Conservation (phyloP, 225 moss, liverwort and hornwort species). For the Straminergon stramineum region DNA sequence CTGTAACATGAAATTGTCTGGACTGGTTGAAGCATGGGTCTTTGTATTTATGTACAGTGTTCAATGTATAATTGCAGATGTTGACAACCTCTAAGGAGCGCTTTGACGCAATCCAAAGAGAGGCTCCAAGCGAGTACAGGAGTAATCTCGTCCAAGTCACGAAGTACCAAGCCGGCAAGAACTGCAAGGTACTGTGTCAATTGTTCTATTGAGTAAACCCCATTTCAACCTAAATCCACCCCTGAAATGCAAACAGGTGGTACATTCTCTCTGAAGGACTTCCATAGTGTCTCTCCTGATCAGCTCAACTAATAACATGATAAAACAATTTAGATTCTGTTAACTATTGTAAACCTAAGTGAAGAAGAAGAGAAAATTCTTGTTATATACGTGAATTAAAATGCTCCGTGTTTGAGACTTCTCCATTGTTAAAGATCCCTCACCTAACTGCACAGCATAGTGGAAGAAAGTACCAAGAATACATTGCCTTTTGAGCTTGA, state of each 20-base stretch:
- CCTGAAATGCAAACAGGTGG: too few species aligned
- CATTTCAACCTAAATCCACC: neutral
- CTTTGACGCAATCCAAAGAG: slow-evolving; percentile 39
- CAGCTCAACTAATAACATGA: too few species aligned
- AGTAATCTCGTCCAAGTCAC: slow-evolving; percentile 51
- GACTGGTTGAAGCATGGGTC: neutral
- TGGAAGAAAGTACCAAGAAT: neutral
- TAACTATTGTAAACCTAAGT: neutral
- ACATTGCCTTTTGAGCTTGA: neutral
- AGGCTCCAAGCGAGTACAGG: slow-evolving; percentile 26
- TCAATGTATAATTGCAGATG: slow-evolving; percentile 28
- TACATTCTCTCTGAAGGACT: neutral
- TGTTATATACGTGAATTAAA: neutral
- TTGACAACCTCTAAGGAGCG: slow-evolving; percentile 44
- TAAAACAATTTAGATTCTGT: neutral
- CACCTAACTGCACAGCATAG: neutral
- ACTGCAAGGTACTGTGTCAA: slow-evolving; percentile 42
- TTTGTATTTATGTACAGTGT: neutral
- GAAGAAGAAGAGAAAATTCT: neutral
- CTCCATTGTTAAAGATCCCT: neutral
- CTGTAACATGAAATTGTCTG: neutral
- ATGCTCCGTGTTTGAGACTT: neutral
- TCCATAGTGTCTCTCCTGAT: too few species aligned
- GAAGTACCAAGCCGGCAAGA: slow-evolving; percentile 57
- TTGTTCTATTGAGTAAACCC: neutral